Evolutionary conservation across 441 rosid species (phyloP).

Genomic region (Corymbia calophylla): DNA sequence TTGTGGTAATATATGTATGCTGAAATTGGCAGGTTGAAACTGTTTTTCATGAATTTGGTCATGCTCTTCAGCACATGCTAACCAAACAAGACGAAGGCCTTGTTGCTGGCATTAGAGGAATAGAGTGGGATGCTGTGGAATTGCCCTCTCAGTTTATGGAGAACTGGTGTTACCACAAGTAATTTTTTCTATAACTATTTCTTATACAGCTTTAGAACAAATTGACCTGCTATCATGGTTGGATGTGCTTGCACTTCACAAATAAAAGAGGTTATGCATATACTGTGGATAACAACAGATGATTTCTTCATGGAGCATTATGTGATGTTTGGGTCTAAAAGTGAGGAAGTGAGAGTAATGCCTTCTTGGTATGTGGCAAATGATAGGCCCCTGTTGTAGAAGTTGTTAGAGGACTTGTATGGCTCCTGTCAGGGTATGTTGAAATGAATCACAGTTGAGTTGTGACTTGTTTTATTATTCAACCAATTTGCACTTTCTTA

Average conservation of each 20-base stretch:
- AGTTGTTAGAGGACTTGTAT: neutral
- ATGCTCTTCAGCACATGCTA: slow-evolving; percentile 96
- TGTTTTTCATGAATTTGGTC: slow-evolving; percentile 97
- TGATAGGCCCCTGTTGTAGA: neutral
- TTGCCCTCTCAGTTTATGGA: slow-evolving; percentile 97
- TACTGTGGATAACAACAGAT: neutral
- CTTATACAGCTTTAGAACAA: neutral
- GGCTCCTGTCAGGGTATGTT: neutral
- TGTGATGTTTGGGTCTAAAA: neutral
- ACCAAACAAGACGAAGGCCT: slow-evolving; percentile 88
- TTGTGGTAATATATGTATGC: neutral
- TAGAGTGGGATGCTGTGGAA: slow-evolving; percentile 98
- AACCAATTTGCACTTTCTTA: neutral
- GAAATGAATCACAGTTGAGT: neutral
- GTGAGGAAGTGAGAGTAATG: neutral
- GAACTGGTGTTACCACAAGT: slow-evolving; percentile 99
- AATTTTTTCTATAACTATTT: neutral
- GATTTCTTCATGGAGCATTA: neutral
- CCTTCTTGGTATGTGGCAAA: neutral
- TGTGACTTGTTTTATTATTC: neutral
- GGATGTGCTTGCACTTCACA: neutral
- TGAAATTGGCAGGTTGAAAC: slow-evolving; percentile 66
- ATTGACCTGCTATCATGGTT: neutral
- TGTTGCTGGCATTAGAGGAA: slow-evolving; percentile 81
- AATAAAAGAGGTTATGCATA: neutral